A percentile compares a stretch with the other conserved stretches of the same genome.
Conservation (phyloP, 192 early-diverging fungal species). For the Linnemannia hyalina region DNA sequence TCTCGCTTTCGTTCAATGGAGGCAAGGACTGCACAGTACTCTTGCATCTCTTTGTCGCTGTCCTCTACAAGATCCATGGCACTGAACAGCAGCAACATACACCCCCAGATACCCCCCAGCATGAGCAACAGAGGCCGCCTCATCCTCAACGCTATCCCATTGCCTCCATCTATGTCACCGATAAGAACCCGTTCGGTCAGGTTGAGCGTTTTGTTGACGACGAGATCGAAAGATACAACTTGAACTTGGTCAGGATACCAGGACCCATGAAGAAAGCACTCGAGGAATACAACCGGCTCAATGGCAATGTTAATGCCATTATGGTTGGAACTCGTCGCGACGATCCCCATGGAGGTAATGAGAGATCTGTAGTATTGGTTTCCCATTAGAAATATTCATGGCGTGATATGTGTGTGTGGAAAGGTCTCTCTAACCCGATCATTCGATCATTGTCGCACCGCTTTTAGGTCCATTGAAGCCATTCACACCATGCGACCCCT, state of each 20-base stretch:
- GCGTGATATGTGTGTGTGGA: no score
- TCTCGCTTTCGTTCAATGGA: conserved; percentile 93
- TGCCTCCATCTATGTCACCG: conserved; percentile 80
- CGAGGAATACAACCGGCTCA: conserved; percentile 73
- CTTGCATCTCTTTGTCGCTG: conserved; percentile 83
- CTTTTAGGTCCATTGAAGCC: conserved; percentile 57
- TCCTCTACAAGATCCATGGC: conserved; percentile 61
- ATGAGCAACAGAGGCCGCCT: background rate
- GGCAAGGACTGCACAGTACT: conserved; percentile 98
- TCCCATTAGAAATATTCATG: background rate
- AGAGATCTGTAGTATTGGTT: background rate
- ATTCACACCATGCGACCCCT: conserved; percentile 83
- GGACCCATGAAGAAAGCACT: conserved; percentile 87
- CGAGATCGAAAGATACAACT: conserved; percentile 75
- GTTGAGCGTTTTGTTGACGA: conserved; percentile 89
- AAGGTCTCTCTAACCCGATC: background rate
- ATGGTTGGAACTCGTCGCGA: conserved; percentile 85
- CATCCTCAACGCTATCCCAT: conserved; percentile 57
- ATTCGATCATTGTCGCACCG: background rate
- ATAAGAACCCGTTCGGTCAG: conserved; percentile 84
- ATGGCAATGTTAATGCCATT: conserved; percentile 74
- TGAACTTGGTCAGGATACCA: conserved; percentile 74
- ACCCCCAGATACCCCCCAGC: conserved; percentile 14
- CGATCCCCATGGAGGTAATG: conserved; percentile 77
- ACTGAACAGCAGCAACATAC: background rate